Evolutionary conservation across 2,329 filamentous ascomycete species (phyloP).

Genomic region (Clonostachys solani): DNA sequence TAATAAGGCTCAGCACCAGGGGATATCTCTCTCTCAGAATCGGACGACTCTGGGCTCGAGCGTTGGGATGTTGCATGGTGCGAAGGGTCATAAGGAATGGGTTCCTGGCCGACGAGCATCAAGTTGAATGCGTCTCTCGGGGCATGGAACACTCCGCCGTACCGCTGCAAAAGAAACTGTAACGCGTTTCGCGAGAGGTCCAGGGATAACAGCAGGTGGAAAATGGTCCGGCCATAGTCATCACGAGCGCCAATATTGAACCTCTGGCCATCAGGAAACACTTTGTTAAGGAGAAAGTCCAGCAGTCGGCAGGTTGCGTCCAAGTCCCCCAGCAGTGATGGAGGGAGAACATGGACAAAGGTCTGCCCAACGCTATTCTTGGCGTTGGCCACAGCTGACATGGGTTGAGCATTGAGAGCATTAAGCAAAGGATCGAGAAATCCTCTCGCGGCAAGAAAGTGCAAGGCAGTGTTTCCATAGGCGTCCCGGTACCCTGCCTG

Average conservation of each 20-base stretch:
- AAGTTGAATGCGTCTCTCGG: slow-evolving; percentile 46
- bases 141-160: slow-evolving; percentile 20
- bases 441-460: slow-evolving; percentile 35
- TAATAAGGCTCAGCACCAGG: no score
- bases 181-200: slow-evolving; percentile 16
- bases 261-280: not conserved
- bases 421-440: slow-evolving; percentile 17
- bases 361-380: slow-evolving; percentile 42
- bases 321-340: no score
- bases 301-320: slow-evolving; percentile 19
- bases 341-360: slow-evolving; percentile 37
- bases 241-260: slow-evolving; percentile 33
- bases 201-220: slow-evolving; percentile 35
- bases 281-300: slow-evolving; percentile 5
- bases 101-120: slow-evolving; percentile 5
- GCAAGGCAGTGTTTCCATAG: slow-evolving; percentile 43
- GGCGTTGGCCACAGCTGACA: slow-evolving; percentile 11
- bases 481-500: slow-evolving; percentile 22
- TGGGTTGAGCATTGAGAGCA: slow-evolving; percentile 12
- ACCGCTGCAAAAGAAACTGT: slow-evolving; percentile 24
- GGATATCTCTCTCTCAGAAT: not conserved
- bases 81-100: not conserved
- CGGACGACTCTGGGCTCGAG: not conserved
- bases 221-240: slow-evolving; percentile 47
- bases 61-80: not conserved